Conservation (phyloP, 345 rosid species). For the Brassica carinata region DNA sequence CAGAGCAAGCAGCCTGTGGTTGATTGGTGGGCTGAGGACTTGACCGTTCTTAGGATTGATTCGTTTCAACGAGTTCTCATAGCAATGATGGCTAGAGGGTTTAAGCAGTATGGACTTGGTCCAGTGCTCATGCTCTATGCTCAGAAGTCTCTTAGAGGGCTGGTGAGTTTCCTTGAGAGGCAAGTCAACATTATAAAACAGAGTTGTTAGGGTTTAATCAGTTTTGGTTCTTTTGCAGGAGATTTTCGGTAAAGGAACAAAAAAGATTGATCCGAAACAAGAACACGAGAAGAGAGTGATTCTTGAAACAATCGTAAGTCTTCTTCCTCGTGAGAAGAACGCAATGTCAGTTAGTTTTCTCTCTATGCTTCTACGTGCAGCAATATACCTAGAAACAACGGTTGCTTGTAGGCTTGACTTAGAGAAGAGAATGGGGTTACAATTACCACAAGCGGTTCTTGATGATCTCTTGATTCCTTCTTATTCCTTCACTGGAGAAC, state of each 20-base stretch:
- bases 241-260: constrained; percentile 70
- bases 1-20: constrained; percentile 53
- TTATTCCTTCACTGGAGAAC: constrained; percentile 66
- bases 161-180: constrained; percentile 64
- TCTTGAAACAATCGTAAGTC: constrained; percentile 85
- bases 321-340: constrained; percentile 80
- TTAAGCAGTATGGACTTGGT: constrained; percentile 81
- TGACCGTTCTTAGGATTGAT: constrained; percentile 75
- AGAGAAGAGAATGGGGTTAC: constrained; percentile 85
- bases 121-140: constrained; percentile 96
- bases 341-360: constrained; percentile 89
- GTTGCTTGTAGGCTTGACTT: constrained; percentile 92
- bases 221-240: constrained; percentile 54
- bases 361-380: constrained; percentile 84
- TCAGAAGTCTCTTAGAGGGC: constrained; percentile 87
- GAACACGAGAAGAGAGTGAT: constrained; percentile 91
- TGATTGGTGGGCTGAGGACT: constrained; percentile 99
- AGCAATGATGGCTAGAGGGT: constrained; percentile 87
- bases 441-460: constrained; percentile 78
- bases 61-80: constrained; percentile 73
- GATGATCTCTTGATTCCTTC: constrained; percentile 90
- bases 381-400: constrained; percentile 85
- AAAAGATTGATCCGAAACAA: constrained; percentile 70
- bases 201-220: neutral
- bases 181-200: neutral